Conservation (phyloP, 139 green algal species). For the Zygnema cylindricum region DNA sequence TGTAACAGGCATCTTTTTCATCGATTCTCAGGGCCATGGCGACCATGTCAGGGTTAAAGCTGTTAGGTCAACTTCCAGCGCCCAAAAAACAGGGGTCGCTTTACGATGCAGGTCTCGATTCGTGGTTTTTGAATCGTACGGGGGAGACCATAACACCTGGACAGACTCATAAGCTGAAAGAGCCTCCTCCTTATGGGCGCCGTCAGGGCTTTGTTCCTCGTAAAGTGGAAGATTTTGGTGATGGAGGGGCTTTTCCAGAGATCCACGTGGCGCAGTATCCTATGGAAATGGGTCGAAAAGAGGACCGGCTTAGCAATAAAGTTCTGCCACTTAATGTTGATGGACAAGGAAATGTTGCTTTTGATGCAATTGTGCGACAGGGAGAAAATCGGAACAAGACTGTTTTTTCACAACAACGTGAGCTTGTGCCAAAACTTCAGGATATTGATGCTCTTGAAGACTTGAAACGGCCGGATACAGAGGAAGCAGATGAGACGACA, state of each 20-base stretch:
- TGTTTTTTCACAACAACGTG: constrained; percentile 77
- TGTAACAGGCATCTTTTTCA: too few relatives aligned
- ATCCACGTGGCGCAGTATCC: constrained; percentile 92
- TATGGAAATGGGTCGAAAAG: constrained; percentile 83
- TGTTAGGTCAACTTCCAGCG: constrained; percentile 24
- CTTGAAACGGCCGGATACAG: constrained; percentile 77
- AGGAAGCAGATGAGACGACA: constrained; percentile 73
- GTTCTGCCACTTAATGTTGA: constrained; percentile 81
- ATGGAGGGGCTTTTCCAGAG: constrained; percentile 90
- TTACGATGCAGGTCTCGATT: constrained; percentile 30
- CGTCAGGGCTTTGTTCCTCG: constrained; percentile 75
- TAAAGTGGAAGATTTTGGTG: constrained; percentile 82
- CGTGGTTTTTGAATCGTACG: constrained; percentile 25
- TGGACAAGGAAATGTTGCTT: constrained; percentile 81
- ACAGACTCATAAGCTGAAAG: not conserved
- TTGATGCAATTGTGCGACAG: constrained; percentile 86
- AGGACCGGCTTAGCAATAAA: constrained; percentile 66
- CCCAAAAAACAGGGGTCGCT: constrained; percentile 7
- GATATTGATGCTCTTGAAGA: constrained; percentile 35
- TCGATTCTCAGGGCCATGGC: too few relatives aligned
- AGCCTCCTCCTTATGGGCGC: constrained; percentile 55
- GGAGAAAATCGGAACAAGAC: constrained; percentile 74
- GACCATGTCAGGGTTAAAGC: constrained; percentile 17
- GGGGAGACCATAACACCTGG: not conserved
- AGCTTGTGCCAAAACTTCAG: constrained; percentile 72